Conservation (phyloP, 164 flowering plant species). For the Nymphaea colorata region DNA sequence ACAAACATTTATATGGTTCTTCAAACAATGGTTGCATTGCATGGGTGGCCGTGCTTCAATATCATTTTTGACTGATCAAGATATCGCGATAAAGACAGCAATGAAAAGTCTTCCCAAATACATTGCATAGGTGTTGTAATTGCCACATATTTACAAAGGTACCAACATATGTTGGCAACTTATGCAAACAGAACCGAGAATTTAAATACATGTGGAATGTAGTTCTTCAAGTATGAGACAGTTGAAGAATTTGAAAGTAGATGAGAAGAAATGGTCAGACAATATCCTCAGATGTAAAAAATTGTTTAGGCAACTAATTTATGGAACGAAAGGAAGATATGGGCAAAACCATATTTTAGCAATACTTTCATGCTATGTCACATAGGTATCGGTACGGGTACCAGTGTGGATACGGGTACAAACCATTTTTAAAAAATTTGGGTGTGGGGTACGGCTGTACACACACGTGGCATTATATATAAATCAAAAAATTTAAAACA, state of each 20-base stretch:
- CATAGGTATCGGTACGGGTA: too few species aligned
- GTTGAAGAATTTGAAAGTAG: conserved; percentile 6
- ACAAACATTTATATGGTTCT: conserved; percentile 6
- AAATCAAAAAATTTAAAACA: too few species aligned
- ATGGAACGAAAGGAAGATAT: not conserved
- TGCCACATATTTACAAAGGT: conserved; percentile 3
- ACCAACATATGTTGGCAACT: not conserved
- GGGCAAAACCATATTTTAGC: conserved; percentile 1
- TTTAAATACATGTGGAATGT: not conserved
- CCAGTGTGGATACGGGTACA: too few species aligned
- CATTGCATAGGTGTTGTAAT: conserved; percentile 2
- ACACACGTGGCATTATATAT: too few species aligned
- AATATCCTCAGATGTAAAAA: not conserved
- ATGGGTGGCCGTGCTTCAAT: conserved; percentile 7
- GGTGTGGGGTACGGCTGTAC: too few species aligned
- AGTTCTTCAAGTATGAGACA: not conserved
- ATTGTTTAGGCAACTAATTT: conserved; percentile 4
- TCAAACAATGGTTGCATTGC: conserved; percentile 4
- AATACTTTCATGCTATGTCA: conserved; percentile 4
- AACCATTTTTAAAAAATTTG: too few species aligned
- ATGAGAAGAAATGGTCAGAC: not conserved
- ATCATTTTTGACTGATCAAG: conserved; percentile 8
- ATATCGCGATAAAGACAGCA: conserved; percentile 1
- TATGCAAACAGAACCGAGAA: not conserved
- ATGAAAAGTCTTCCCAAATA: conserved; percentile 6